These are phyloP conservation scores for Venturia carpophila DNA, from an alignment of 2,329 filamentous ascomycete genomes.

Conservation along the genomic window DNA sequence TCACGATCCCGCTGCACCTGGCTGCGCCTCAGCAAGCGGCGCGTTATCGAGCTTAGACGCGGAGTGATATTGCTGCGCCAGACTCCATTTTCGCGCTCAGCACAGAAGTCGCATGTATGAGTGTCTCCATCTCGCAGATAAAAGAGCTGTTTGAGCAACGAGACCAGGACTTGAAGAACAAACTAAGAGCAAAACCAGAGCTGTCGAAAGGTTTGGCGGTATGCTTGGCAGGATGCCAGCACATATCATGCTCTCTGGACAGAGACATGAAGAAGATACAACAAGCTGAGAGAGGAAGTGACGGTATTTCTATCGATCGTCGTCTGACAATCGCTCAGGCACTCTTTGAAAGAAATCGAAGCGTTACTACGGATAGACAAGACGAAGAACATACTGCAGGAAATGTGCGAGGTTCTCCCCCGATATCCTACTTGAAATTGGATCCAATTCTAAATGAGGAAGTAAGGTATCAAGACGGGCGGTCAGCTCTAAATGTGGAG, in stretches of 20 bases:
- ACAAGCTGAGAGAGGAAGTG: not conserved
- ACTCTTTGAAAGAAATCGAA: not conserved
- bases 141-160: not conserved
- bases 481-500: too few species aligned
- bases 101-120: not conserved
- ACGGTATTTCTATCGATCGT: not conserved
- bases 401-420: not conserved
- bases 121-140: slow-evolving; percentile 5
- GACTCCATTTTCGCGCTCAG: not conserved
- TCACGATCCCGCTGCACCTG: too few species aligned
- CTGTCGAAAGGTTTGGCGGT: not conserved
- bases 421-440: not conserved
- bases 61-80: not conserved
- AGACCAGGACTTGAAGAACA: not conserved
- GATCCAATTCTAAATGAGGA: too few species aligned
- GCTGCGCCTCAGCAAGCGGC: too few species aligned
- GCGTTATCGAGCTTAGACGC: not conserved
- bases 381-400: not conserved
- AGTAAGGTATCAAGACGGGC: too few species aligned
- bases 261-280: slow-evolving; percentile 4
- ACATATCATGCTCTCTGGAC: slow-evolving; percentile 7
- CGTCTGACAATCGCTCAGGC: not conserved
- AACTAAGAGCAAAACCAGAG: slow-evolving; percentile 5
- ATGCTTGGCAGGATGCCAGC: slow-evolving; percentile 10
- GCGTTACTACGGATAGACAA: not conserved